Evolutionary conservation across 306 rosid species (phyloP).

Genomic region (Malus domestica): ASM211411v1 NC_041789.1:12770501-12771000

Average conservation of each 20-base stretch:
- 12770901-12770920: background rate
- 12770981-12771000: constrained; percentile 27
- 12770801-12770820: constrained; percentile 20
- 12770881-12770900: constrained; percentile 1
- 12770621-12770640: background rate
- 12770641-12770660: background rate
- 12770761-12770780: no score
- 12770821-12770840: constrained; percentile 20
- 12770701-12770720: no score
- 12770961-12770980: constrained; percentile 22
- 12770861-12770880: constrained; percentile 6
- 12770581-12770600: background rate
- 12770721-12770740: no score
- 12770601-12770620: constrained; percentile 10
- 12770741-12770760: no score
- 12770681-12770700: no score
- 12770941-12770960: constrained; percentile 49
- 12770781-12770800: background rate
- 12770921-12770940: constrained; percentile 25
- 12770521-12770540: background rate
- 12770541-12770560: background rate
- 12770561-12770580: background rate
- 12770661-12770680: no score
- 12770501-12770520: constrained; percentile 33
- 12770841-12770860: constrained; percentile 28